phyloP scores from a whole-genome alignment of 352 stramenopile species.

The Pythium vanterpoolii region DNA sequence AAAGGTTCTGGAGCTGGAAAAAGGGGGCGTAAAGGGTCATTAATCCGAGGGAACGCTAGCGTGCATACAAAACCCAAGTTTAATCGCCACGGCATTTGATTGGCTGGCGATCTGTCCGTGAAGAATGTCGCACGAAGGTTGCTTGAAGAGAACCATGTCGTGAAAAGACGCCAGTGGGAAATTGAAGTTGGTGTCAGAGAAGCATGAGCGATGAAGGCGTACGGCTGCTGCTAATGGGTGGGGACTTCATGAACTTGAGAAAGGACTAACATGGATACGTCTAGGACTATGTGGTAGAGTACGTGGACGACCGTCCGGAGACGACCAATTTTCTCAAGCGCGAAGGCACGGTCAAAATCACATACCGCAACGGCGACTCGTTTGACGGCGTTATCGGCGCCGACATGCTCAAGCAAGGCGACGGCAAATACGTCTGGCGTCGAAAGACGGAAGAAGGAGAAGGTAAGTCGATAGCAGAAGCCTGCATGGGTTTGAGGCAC shows the following conservation, averaged over 20 bases:
- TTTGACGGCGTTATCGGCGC: conserved; percentile 86
- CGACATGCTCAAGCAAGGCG: conserved; percentile 80
- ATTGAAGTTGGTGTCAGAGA: not conserved
- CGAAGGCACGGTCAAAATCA: conserved; percentile 83
- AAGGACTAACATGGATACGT: not conserved
- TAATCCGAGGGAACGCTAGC: conserved; percentile 5
- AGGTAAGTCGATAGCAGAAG: not conserved
- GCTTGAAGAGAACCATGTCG: not conserved
- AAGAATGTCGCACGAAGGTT: conserved; percentile 18
- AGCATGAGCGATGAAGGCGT: conserved; percentile 54
- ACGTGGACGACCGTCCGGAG: conserved; percentile 85
- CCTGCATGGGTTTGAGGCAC: not conserved
- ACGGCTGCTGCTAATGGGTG: conserved; percentile 1
- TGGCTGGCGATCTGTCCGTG: not conserved
- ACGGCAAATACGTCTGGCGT: conserved; percentile 88
- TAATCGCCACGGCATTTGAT: not conserved
- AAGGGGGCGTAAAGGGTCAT: not conserved
- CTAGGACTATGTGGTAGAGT: conserved; percentile 78
- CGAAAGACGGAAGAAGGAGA: conserved; percentile 67
- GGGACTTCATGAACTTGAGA: not conserved
- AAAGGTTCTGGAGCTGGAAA: not conserved
- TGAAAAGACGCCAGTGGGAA: conserved; percentile 9
- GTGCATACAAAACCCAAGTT: conserved; percentile 9
- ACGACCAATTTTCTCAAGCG: conserved; percentile 83
- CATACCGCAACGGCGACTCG: conserved; percentile 88